Evolutionary conservation across 2,329 filamentous ascomycete species (phyloP), one percentile per base, ranked within the genome.

Genomic region (Talaromyces atroroseus): DNA sequence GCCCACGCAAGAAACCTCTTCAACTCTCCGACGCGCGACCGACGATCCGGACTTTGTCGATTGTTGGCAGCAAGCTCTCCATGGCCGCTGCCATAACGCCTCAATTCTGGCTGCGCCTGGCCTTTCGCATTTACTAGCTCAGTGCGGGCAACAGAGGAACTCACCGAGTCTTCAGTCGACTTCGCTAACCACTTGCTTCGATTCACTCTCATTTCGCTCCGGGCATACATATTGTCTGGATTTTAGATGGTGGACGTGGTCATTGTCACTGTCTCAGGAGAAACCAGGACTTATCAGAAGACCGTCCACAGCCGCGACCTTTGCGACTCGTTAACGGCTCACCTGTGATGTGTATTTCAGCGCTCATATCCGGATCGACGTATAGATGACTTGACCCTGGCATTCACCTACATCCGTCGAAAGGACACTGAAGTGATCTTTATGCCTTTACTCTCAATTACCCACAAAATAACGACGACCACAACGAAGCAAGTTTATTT

Each of bases 1-100:
- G 18, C 24, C 52, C 24, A 26, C 26, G 12, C 51, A 34, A 52
- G 21, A 18, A 34, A 3, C 12, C n/a, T 40, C 6, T 18, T n/a
- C 3, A 44, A 16, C 23, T n/a, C 12, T 12, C 29, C 34, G 32
- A 53, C 20, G 45, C 51, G 29, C 42, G 42, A 38, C 24, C 23
- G 11, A 14, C 20, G 14, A 46, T 10, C 38, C 18, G 20, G 38
- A 47, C 16, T 18, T 36, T 38, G 14, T 26, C 49, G 26, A 38
- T 50, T 53, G 36, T 50, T 38, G 34, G 47, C 46, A 54, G 18
- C 16, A 49, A 44, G 44, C 51, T 49, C 46, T 57, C 51, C 51
- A 58, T 58, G 56, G 56, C 46, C 46, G 52, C 56, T 42, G 52
- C 50, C 36, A 38, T 51, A 32, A 50, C 36, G 21, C 52, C 36